Evolutionary conservation across 2,329 filamentous ascomycete species (phyloP).

Genomic region (Colletotrichum orchidophilum): DNA sequence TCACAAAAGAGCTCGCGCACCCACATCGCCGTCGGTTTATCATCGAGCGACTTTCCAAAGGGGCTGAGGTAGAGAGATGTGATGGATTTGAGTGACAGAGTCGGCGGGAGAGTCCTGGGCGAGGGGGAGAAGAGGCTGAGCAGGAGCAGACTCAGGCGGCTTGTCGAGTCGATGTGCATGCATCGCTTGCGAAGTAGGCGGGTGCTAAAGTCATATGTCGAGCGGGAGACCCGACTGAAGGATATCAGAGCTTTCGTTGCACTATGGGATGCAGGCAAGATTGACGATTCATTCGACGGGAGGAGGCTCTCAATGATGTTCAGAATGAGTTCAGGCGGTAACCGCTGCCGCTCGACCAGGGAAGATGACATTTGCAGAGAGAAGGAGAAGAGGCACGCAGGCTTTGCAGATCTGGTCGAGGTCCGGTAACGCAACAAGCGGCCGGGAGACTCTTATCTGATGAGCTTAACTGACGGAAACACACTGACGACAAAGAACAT

Average conservation of each 20-base stretch:
- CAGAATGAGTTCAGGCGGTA: slow-evolving; percentile 48
- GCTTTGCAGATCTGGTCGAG: neutral
- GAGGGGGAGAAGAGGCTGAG: slow-evolving; percentile 40
- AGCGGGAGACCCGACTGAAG: slow-evolving; percentile 53
- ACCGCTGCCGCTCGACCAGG: slow-evolving; percentile 5
- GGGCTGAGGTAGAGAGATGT: slow-evolving; percentile 53
- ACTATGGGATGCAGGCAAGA: slow-evolving; percentile 49
- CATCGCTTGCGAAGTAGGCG: slow-evolving; percentile 56
- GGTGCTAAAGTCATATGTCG: slow-evolving; percentile 51
- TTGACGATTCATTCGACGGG: slow-evolving; percentile 40
- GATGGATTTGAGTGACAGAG: slow-evolving; percentile 44
- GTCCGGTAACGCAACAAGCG: neutral
- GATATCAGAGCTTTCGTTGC: slow-evolving; percentile 55
- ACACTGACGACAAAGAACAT: neutral
- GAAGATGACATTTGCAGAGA: neutral
- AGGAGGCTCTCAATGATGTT: slow-evolving; percentile 47
- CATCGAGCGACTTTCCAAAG: slow-evolving; percentile 47
- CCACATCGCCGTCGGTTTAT: slow-evolving; percentile 50
- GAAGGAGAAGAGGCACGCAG: neutral
- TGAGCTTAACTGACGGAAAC: neutral
- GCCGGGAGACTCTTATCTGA: neutral
- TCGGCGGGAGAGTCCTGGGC: neutral
- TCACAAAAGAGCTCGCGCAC: slow-evolving; percentile 54
- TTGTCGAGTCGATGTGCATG: slow-evolving; percentile 52
- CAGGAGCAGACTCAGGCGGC: slow-evolving; percentile 46